Base-by-base conservation (phyloP, 192 early-diverging fungal genomes). In the Entrophospora sp. region DNA sequence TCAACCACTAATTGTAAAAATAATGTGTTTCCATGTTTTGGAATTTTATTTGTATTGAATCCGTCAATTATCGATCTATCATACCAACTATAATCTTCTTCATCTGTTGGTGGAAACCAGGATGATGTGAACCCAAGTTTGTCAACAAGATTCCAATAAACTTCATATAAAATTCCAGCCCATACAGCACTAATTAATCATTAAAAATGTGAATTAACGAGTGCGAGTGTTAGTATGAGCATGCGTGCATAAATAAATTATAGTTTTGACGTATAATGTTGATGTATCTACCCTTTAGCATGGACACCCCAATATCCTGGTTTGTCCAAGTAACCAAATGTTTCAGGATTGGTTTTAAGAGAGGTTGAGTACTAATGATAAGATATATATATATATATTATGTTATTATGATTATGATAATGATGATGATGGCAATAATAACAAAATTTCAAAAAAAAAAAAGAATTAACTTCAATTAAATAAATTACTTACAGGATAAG, bases 271-370 rank as follows among this genome's bases (percentile, higher is more conserved):
- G 44, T 6, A 46, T 46, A 46, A 46, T 46, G 2, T n/a, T 46
- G 8, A 22, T 22, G 18, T 55, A 61, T 9, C 44, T 87, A 85
- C 43, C 95, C 95, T 71, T 90, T 93, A 61, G 88, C 87, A 69
- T 97, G 94, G 4, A 90, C 94, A 30, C 91, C 94, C 87, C 90
- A 91, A 77, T 95, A 97, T 8, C 77, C 86, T n/a, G 85, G 86
- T 40, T 80, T 84, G 46, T 85, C 82, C 69, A 97, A 82, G 64
- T 76, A 83, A 46, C 68, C 71, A 78, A 91, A 97, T 0, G 89
- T 91, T 36, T 83, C 83, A 5, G 95, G 93, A 71, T 97, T 95
- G 16, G 78, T 83, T 16, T 73, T 61, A 44, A 81, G 71, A 61
- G 73, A 79, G 12, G 92, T 93, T 8, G 92, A 92, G 75, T 97